These are phyloP conservation scores for Phytopythium ostracodes DNA, from an alignment of 352 stramenopile species.

Conservation along the genomic window DNA sequence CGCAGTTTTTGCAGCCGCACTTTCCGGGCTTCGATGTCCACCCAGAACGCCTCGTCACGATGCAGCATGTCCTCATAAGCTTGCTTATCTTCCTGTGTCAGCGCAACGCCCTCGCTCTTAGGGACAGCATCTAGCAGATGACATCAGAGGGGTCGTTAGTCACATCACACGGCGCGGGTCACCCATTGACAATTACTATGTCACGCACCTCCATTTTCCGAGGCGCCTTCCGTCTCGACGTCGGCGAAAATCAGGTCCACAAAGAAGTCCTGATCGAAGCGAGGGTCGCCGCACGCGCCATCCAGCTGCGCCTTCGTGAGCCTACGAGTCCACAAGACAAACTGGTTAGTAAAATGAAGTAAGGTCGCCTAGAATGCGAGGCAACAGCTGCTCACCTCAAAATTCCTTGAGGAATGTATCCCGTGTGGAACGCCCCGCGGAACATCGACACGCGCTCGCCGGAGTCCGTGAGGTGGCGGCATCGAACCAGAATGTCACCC, in stretches of 20 bases:
- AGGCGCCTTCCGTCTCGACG: slow-evolving; percentile 70
- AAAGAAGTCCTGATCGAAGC: slow-evolving; percentile 96
- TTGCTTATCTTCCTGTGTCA: slow-evolving; percentile 79
- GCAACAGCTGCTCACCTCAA: slow-evolving; percentile 53
- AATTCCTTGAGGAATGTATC: slow-evolving; percentile 95
- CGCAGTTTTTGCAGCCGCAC: slow-evolving; percentile 63
- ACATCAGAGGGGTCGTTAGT: neutral
- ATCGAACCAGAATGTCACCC: slow-evolving; percentile 95
- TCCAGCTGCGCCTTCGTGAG: slow-evolving; percentile 96
- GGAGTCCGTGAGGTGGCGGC: slow-evolving; percentile 90
- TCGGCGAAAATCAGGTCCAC: slow-evolving; percentile 96
- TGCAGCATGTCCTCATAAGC: slow-evolving; percentile 88
- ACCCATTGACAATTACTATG: neutral
- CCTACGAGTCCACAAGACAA: slow-evolving; percentile 18
- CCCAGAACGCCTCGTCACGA: slow-evolving; percentile 83
- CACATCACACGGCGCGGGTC: neutral
- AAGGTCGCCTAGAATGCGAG: neutral
- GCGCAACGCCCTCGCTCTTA: slow-evolving; percentile 63
- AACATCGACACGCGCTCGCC: slow-evolving; percentile 95
- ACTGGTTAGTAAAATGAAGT: neutral
- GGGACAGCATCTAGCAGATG: slow-evolving; percentile 12
- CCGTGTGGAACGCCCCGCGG: slow-evolving; percentile 97
- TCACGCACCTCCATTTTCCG: slow-evolving; percentile 9
- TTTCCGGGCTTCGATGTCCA: slow-evolving; percentile 81
- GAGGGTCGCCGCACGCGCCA: slow-evolving; percentile 90